phyloP scores from a whole-genome alignment of 2,329 filamentous ascomycete genomes.

The Fusarium sp. region DNA sequence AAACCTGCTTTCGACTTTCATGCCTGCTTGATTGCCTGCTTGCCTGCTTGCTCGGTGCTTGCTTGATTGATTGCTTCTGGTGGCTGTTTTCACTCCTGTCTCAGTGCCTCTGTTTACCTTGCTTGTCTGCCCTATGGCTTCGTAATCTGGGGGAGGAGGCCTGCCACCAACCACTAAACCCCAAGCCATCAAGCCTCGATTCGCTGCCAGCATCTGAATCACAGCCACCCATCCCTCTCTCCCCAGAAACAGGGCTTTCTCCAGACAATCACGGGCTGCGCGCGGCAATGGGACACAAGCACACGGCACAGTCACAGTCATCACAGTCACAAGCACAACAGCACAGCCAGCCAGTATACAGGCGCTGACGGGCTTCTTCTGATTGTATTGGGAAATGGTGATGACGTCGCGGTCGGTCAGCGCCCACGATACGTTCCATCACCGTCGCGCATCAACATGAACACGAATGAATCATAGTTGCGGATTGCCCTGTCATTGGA shows the following conservation, averaged over 20 bases:
- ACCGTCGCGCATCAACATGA: neutral
- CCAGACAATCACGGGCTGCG: slow-evolving; percentile 34
- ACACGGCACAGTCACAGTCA: slow-evolving; percentile 36
- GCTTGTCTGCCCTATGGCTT: slow-evolving; percentile 29
- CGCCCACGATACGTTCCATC: too few species aligned
- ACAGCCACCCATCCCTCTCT: slow-evolving; percentile 24
- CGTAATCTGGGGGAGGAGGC: slow-evolving; percentile 32
- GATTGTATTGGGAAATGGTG: slow-evolving; percentile 17
- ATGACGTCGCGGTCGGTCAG: slow-evolving; percentile 13
- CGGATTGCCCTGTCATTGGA: slow-evolving; percentile 28
- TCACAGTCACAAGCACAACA: slow-evolving; percentile 37
- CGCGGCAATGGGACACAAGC: slow-evolving; percentile 13
- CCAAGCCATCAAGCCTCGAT: slow-evolving; percentile 9
- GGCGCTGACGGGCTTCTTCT: slow-evolving; percentile 8
- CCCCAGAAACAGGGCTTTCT: slow-evolving; percentile 11
- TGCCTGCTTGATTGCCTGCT: neutral
- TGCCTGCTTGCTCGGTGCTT: slow-evolving; percentile 2
- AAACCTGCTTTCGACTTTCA: slow-evolving; percentile 23
- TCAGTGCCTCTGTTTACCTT: neutral
- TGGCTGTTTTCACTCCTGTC: slow-evolving; percentile 21
- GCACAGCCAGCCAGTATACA: slow-evolving; percentile 22
- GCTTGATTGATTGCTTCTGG: slow-evolving; percentile 18
- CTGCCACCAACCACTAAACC: too few species aligned
- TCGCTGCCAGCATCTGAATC: slow-evolving; percentile 30
- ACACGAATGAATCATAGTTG: slow-evolving; percentile 37